Conservation (phyloP, 2,329 filamentous ascomycete genomes). For the Ophiostoma tasmaniense region DNA sequence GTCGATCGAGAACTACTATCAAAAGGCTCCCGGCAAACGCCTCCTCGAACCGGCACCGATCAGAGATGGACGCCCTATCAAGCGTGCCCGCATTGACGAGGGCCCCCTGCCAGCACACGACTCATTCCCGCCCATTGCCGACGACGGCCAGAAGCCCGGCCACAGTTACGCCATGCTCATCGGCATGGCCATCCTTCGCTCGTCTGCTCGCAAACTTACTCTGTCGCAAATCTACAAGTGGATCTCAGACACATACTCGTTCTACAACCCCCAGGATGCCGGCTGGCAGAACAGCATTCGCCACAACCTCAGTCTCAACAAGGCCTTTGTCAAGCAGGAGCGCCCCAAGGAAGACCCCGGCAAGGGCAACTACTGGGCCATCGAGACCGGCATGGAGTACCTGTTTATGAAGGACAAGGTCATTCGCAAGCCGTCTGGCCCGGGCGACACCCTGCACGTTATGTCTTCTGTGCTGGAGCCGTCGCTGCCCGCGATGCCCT, state of each 20-base stretch:
- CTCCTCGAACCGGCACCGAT: conserved; percentile 66
- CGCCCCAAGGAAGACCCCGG: conserved; percentile 94
- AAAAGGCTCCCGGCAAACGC: conserved; percentile 49
- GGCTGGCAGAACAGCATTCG: conserved; percentile 99
- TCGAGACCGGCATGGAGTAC: conserved; percentile 79
- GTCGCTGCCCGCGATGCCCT: conserved; percentile 32
- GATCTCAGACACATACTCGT: conserved; percentile 92
- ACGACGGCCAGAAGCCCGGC: conserved; percentile 80
- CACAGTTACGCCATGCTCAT: conserved; percentile 94
- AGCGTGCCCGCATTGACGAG: conserved; percentile 60
- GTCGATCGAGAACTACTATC: conserved; percentile 44
- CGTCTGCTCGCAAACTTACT: conserved; percentile 73
- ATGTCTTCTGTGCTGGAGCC: conserved; percentile 48
- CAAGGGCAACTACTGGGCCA: conserved; percentile 96
- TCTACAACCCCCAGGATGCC: conserved; percentile 74
- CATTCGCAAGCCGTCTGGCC: conserved; percentile 47
- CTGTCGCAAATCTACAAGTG: conserved; percentile 97
- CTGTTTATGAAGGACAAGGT: conserved; percentile 86
- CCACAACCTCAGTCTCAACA: conserved; percentile 94
- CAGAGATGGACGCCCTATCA: conserved; percentile 56
- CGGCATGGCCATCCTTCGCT: conserved; percentile 90
- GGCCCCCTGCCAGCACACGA: conserved; percentile 56
- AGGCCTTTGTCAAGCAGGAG: conserved; percentile 92
- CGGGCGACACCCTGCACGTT: conserved; percentile 49
- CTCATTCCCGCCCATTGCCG: conserved; percentile 72